Evolutionary conservation across 1,284 basidiomycete species (phyloP).

Genomic region (Pterulicium gracile): DNA sequence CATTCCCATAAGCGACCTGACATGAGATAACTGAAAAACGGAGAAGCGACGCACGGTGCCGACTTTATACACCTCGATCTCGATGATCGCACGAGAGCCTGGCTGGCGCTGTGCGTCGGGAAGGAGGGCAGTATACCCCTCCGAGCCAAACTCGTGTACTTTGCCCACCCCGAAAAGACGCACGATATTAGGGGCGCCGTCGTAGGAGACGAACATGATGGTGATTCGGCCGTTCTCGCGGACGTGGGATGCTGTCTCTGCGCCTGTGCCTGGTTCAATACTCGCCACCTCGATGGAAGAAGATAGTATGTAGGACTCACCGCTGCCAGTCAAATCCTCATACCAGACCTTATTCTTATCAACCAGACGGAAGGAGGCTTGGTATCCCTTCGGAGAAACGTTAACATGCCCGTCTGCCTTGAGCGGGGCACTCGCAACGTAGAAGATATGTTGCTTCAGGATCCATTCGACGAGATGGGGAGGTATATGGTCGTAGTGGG

Average conservation of each 20-base stretch:
- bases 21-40: not conserved
- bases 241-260: slow-evolving; percentile 49
- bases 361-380: slow-evolving; percentile 40
- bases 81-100: slow-evolving; percentile 40
- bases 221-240: slow-evolving; percentile 48
- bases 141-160: slow-evolving; percentile 38
- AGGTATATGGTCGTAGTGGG: slow-evolving; percentile 31
- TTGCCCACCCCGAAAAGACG: slow-evolving; percentile 18
- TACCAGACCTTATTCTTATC: slow-evolving; percentile 42
- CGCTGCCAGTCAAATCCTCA: slow-evolving; percentile 47
- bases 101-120: slow-evolving; percentile 26
- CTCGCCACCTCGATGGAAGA: too few species aligned
- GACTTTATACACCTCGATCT: slow-evolving; percentile 38
- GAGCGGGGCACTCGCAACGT: slow-evolving; percentile 46
- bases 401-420: slow-evolving; percentile 38
- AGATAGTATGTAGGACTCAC: slow-evolving; percentile 17
- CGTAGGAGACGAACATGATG: slow-evolving; percentile 45
- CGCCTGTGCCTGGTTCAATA: too few species aligned
- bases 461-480: slow-evolving; percentile 36
- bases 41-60: slow-evolving; percentile 27
- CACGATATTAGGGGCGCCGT: slow-evolving; percentile 11
- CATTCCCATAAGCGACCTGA: not conserved
- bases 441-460: slow-evolving; percentile 42
- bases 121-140: slow-evolving; percentile 37
- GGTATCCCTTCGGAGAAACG: slow-evolving; percentile 39